Conservation (phyloP, 1,284 basidiomycete genomes). For the Apiotrichum siamense region DNA sequence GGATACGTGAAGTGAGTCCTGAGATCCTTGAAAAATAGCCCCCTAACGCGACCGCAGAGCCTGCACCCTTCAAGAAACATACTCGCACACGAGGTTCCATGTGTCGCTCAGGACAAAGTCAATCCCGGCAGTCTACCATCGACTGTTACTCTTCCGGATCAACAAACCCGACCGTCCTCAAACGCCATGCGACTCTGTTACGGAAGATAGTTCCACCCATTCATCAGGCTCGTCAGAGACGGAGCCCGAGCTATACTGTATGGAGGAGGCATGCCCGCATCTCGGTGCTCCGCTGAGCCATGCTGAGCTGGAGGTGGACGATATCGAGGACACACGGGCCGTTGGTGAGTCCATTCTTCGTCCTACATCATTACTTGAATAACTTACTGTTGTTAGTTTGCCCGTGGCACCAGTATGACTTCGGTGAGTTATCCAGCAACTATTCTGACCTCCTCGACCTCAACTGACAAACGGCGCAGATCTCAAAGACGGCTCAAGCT, state of each 20-base stretch:
- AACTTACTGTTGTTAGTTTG: slow-evolving; percentile 57
- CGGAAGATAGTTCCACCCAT: not conserved
- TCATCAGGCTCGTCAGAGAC: not conserved
- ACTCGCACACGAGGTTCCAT: slow-evolving; percentile 63
- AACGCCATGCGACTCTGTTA: not conserved
- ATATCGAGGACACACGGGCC: slow-evolving; percentile 34
- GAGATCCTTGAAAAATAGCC: not conserved
- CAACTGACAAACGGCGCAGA: slow-evolving; percentile 33
- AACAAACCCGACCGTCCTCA: slow-evolving; percentile 19
- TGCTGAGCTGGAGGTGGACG: slow-evolving; percentile 31
- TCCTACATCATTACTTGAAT: not conserved
- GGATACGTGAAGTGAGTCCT: not conserved
- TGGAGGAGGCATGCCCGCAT: slow-evolving; percentile 81
- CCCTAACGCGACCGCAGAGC: slow-evolving; percentile 46
- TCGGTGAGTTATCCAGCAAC: slow-evolving; percentile 16
- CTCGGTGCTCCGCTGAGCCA: slow-evolving; percentile 76
- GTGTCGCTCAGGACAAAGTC: slow-evolving; percentile 61
- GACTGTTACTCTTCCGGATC: slow-evolving; percentile 66
- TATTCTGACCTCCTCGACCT: not conserved
- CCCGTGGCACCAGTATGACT: slow-evolving; percentile 70
- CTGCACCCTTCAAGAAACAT: slow-evolving; percentile 51
- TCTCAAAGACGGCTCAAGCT: slow-evolving; percentile 38
- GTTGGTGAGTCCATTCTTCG: slow-evolving; percentile 22
- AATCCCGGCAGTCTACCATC: slow-evolving; percentile 56
- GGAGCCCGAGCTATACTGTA: slow-evolving; percentile 63